Base-by-base conservation (phyloP, 2,329 filamentous ascomycete genomes). In the Apiospora saccharicola region DNA sequence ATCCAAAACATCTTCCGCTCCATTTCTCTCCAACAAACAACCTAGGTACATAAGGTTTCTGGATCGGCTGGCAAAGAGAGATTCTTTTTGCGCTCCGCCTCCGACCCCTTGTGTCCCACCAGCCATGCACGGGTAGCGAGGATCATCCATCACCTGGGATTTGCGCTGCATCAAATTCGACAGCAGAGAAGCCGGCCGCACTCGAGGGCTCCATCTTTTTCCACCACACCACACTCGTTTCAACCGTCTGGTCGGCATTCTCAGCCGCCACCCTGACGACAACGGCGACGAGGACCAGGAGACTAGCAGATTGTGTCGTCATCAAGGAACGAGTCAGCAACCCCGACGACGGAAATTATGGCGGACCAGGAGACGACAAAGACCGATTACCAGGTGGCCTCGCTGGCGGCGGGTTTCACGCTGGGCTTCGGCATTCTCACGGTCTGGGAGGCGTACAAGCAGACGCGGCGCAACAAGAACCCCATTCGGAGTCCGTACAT, bases 321-420 rank as follows among this genome's bases (percentile, higher is more conserved):
- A 53, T 14, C 13, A 30, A 37, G 16, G 53, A 41, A 30, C 53
- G 53, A 61, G 7, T 19, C 44, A 46, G 16, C 14, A 46, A 19
- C 44, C 14, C 14, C 30, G 30, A 37, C 30, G 30, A 37, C 7
- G 16, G 30, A 22, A 61, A 61, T 19, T 30, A 61, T 61, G 53
- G 19, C 53, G 30, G 14, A 30, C 13, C 24, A 16, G 6, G 44
- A 47, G 16, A 57, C 51, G 14, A n/a, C 43, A 10, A 68, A 68
- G 43, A 22, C 14, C 43, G 67, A 68, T 72, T 82, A 3, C 64
- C 71, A 13, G 72, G 72, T 1, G 72, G 71, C 8, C 68, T 49
- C 68, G 26, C 47, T 70, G 26, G 68, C 68, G 34, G 68, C 68
- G 16, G 68, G 68, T 30, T 70, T 70, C 68, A 37, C 44, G 26